phyloP scores from a whole-genome alignment of 2,329 filamentous ascomycete species.

The Pseudocercospora pini-densiflorae region DNA sequence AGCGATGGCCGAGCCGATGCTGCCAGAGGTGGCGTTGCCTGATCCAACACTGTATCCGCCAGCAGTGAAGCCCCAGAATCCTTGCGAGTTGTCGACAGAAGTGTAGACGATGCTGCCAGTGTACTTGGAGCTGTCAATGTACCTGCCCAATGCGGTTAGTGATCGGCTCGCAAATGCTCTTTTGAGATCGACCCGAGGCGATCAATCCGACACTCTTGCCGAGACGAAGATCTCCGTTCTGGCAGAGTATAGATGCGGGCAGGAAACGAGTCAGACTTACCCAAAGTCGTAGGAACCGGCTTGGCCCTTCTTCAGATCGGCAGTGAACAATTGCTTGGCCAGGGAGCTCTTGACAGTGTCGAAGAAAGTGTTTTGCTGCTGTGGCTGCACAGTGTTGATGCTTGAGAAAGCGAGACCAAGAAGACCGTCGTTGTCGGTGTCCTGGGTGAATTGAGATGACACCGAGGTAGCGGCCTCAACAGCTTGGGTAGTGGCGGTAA shows the following conservation, averaged over 20 bases:
- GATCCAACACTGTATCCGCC: constrained; percentile 61
- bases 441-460: constrained; percentile 57
- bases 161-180: neutral
- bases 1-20: constrained; percentile 63
- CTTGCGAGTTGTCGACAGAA: constrained; percentile 60
- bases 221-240: neutral
- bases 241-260: neutral
- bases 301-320: constrained; percentile 58
- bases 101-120: constrained; percentile 62
- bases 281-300: constrained; percentile 62
- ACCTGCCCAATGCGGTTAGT: constrained; percentile 46
- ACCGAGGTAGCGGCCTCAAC: constrained; percentile 68
- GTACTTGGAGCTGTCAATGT: constrained; percentile 61
- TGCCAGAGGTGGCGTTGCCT: constrained; percentile 42
- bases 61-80: constrained; percentile 67
- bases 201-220: neutral
- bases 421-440: constrained; percentile 62
- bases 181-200: constrained; percentile 6
- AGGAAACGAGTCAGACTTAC: constrained; percentile 45
- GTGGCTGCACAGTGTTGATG: constrained; percentile 62
- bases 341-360: constrained; percentile 61
- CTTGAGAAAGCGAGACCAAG: constrained; percentile 64
- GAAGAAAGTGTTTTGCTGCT: constrained; percentile 61
- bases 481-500: constrained; percentile 64
- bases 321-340: constrained; percentile 61